Evolutionary conservation across 305 asterid species (phyloP).

Genomic region (Stenogyne calaminthoides): DNA sequence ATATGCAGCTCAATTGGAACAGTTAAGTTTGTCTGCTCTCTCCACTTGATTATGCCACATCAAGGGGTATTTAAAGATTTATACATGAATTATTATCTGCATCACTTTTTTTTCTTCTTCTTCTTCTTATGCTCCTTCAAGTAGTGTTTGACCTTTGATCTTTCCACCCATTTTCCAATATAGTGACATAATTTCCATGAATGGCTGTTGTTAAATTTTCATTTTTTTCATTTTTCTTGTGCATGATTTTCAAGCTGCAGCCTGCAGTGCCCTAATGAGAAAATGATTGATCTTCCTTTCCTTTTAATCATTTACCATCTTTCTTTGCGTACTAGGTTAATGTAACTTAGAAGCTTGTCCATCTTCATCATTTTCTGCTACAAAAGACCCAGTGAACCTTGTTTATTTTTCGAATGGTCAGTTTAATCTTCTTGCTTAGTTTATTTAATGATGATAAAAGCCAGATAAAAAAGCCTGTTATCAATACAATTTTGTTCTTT

Average conservation of each 20-base stretch:
- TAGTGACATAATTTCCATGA: constrained; percentile 22
- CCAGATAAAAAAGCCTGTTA: not conserved
- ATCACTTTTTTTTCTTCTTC: not conserved
- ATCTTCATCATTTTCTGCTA: not conserved
- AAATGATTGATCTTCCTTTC: constrained; percentile 8
- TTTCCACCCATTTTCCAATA: not conserved
- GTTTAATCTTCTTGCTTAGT: not conserved
- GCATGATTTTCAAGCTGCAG: not conserved
- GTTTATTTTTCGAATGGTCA: not conserved
- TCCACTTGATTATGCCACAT: constrained; percentile 1
- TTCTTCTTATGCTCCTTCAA: not conserved
- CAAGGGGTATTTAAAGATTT: not conserved
- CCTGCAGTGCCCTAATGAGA: not conserved
- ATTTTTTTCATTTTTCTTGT: not conserved
- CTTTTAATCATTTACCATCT: not conserved
- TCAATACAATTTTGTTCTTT: not conserved
- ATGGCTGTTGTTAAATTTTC: not conserved
- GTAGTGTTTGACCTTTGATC: constrained; percentile 15
- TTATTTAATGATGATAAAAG: not conserved
- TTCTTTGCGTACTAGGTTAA: not conserved
- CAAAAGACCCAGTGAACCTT: not conserved
- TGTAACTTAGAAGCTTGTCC: constrained; percentile 3
- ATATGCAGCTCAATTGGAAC: constrained; percentile 68
- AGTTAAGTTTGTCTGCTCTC: constrained; percentile 44
- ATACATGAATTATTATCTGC: constrained; percentile 11